phyloP scores from a whole-genome alignment of 441 rosid species.

The Gossypium schwendimanii region DNA sequence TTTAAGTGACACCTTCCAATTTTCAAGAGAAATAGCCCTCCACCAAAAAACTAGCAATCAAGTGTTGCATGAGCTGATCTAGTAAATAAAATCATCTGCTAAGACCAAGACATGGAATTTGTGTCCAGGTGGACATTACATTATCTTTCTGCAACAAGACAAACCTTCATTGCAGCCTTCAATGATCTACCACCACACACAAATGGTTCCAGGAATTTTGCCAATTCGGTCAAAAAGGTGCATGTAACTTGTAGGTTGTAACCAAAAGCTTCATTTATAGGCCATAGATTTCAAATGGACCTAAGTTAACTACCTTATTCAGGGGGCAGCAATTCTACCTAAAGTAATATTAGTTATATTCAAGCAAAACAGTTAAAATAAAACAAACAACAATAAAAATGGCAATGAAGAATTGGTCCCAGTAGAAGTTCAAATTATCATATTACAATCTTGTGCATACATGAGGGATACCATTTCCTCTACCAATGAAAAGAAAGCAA shows the following conservation, averaged over 20 bases:
- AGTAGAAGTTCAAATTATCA: conserved; percentile 18
- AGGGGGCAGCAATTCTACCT: conserved; percentile 1
- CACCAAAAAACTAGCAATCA: background rate
- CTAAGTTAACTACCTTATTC: background rate
- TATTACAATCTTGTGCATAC: conserved; percentile 13
- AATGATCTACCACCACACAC: background rate
- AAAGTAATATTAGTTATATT: conserved; percentile 6
- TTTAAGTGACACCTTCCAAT: background rate
- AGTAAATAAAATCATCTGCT: background rate
- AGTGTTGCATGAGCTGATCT: background rate
- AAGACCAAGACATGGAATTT: background rate
- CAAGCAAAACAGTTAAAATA: background rate
- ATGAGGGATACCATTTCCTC: conserved; percentile 18
- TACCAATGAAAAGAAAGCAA: conserved; percentile 22
- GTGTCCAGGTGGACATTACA: background rate
- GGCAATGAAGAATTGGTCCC: conserved; percentile 10
- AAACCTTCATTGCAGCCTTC: background rate
- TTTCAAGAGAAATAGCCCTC: background rate
- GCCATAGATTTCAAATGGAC: background rate
- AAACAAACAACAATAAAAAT: background rate
- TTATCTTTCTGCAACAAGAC: background rate
- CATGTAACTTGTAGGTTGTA: background rate
- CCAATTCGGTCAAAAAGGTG: background rate
- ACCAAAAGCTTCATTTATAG: background rate
- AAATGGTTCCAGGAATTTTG: background rate